Percentiles rank a stretch among this genome's conserved stretches.
Evolutionary conservation across 2,329 filamentous ascomycete species (phyloP).

Genomic region (Sporothrix curviconia): DNA sequence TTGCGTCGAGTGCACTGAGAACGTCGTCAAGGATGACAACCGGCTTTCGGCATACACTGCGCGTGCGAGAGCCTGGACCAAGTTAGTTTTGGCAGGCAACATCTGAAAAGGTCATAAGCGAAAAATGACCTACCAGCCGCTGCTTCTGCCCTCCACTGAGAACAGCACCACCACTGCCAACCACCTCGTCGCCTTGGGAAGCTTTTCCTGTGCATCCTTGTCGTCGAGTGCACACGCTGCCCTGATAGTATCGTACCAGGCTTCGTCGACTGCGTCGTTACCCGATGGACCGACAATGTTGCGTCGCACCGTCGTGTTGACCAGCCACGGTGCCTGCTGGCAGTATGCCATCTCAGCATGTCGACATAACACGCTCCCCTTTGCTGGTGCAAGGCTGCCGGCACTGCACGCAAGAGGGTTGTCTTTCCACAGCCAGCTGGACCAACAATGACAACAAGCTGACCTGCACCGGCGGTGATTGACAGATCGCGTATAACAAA

Average conservation of each 20-base stretch:
- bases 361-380: neutral
- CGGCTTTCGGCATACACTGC: slow-evolving; percentile 27
- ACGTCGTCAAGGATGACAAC: slow-evolving; percentile 30
- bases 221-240: neutral
- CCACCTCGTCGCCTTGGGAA: neutral
- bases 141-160: neutral
- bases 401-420: neutral
- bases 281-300: neutral
- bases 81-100: no score
- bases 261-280: neutral
- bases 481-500: neutral
- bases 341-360: neutral
- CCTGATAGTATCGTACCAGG: neutral
- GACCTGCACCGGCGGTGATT: neutral
- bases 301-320: neutral
- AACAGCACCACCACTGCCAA: neutral
- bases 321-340: neutral
- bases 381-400: neutral
- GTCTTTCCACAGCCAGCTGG: neutral
- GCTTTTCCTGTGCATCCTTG: neutral
- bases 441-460: neutral
- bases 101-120: no score
- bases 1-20: slow-evolving; percentile 30
- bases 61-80: slow-evolving; percentile 30
- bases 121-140: neutral